Percentiles rank a stretch among this genome's conserved stretches.
These are phyloP conservation scores for Hypoxylon cercidicola DNA, from an alignment of 495 filamentous ascomycete genomes.

Conservation along the genomic window DNA sequence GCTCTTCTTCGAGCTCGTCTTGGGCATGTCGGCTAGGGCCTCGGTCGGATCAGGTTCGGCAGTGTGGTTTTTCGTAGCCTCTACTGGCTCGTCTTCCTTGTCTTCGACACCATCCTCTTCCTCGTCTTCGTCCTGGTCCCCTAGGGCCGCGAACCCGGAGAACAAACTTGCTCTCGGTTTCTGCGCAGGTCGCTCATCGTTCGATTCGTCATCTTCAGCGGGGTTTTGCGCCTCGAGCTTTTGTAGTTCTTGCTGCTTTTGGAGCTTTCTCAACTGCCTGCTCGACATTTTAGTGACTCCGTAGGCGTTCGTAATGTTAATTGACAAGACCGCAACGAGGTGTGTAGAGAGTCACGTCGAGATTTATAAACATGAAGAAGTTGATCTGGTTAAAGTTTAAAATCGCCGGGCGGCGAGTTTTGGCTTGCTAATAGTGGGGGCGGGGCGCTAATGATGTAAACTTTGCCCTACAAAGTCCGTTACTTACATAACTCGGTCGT, in stretches of 20 bases:
- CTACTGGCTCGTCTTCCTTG: conserved; percentile 55
- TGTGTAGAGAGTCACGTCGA: too few relatives aligned
- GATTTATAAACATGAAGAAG: neutral
- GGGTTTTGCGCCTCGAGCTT: conserved; percentile 39
- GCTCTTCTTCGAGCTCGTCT: conserved; percentile 60
- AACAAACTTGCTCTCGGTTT: conserved; percentile 58
- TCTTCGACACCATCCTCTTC: conserved; percentile 57
- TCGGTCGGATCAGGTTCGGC: conserved; percentile 58
- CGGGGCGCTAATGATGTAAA: conserved; percentile 10
- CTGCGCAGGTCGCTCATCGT: conserved; percentile 51
- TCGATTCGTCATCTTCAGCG: conserved; percentile 52
- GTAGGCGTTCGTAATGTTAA: neutral
- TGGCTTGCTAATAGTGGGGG: conserved; percentile 1
- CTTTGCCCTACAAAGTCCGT: too few relatives aligned
- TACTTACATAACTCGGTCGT: too few relatives aligned
- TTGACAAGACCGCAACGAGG: neutral
- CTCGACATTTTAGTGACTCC: conserved; percentile 71
- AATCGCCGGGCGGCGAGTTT: too few relatives aligned
- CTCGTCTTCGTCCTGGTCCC: conserved; percentile 51
- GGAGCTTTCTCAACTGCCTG: conserved; percentile 80
- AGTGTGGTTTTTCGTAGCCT: conserved; percentile 35
- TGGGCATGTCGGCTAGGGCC: conserved; percentile 52
- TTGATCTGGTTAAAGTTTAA: neutral
- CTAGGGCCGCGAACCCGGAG: conserved; percentile 61
- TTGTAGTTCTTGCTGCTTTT: conserved; percentile 72